Base-by-base conservation (phyloP, 129 eudicot species). In the Dittrichia graveolens region DNA sequence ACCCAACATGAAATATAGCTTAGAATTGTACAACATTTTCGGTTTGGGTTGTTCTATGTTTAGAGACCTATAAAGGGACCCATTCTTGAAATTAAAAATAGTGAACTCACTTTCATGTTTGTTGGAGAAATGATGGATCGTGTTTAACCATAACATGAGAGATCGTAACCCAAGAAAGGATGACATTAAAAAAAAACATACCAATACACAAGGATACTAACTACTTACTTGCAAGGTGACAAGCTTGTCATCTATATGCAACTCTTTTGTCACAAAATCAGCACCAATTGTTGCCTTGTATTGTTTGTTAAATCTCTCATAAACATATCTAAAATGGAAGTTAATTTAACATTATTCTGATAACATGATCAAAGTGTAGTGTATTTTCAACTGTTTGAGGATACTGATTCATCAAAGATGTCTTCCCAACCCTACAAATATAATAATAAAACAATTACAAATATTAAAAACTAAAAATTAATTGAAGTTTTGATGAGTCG, bases 251-350 rank as follows among this genome's bases (percentile, higher is more conserved):
- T 91, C 96, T 59, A 91, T 82, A 53, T 81, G 86, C 45, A 91
- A 64, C 73, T 91, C 97, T 45, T 81, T 91, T 0, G 97, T 91
- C 71, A 91, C 85, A 75, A 91, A 91, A 80, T 91, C 97, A 31
- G 97, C 97, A 14, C 97, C 97, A n/a, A 91, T 88, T 3, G 97
- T 91, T 45, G 97, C 82, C 82, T 86, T 91, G 69, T 88, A 91
- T 60, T 88, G 90, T 58, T 83, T 80, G 64, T 71, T 84, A 64
- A 80, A 91, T 67, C 76, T 84, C 16, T 80, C 76, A 67, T 84
- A 77, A 54, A 86, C 97, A 69, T 91, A 91, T 88, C 97, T 91
- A 44, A 14, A 19, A 2, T 60, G 5, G 5, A 35, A 56, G 76
- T 84, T 77, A 76, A 67, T 7, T 58, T n/a, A 19, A 31, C 71